phyloP scores from a whole-genome alignment of 208 protist genomes.

The Wallacemonas sp. region DNA sequence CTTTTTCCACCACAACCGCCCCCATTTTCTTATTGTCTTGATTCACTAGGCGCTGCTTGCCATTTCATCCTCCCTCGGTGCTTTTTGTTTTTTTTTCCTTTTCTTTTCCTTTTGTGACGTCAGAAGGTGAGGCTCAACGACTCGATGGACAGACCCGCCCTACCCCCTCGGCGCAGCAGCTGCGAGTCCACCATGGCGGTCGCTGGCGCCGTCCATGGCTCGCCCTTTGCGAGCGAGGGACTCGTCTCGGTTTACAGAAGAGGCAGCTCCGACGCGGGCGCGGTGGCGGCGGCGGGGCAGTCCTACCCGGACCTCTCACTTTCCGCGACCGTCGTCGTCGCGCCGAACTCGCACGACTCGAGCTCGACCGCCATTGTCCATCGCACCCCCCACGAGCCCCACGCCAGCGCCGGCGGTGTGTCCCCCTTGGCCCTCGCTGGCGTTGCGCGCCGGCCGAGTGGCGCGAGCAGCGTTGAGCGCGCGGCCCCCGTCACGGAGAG shows the following conservation, averaged over 20 bases:
- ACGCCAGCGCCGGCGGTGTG: not conserved
- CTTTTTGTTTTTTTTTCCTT: slow-evolving; percentile 18
- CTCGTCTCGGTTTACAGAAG: not conserved
- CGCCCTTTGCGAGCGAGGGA: not conserved
- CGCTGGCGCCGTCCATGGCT: not conserved
- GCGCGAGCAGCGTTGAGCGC: not conserved
- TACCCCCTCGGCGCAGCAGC: slow-evolving; percentile 11
- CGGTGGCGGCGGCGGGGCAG: not conserved
- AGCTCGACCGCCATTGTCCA: slow-evolving; percentile 13
- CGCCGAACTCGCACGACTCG: not conserved
- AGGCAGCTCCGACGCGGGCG: not conserved
- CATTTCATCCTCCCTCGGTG: slow-evolving; percentile 1
- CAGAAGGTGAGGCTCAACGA: too few species aligned
- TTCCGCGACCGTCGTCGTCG: slow-evolving; percentile 3
- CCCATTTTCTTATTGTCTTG: not conserved
- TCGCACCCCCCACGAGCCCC: not conserved
- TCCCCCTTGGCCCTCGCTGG: not conserved
- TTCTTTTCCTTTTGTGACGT: slow-evolving; percentile 11
- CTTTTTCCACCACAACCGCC: not conserved
- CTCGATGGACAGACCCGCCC: not conserved
- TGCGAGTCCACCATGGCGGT: slow-evolving; percentile 16
- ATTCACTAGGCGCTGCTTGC: not conserved
- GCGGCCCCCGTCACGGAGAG: not conserved
- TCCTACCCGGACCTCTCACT: not conserved
- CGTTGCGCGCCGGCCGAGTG: not conserved